Evolutionary conservation across 169 alveolate genomes (phyloP).

Genomic region (Besnoitia besnoiti): DNA sequence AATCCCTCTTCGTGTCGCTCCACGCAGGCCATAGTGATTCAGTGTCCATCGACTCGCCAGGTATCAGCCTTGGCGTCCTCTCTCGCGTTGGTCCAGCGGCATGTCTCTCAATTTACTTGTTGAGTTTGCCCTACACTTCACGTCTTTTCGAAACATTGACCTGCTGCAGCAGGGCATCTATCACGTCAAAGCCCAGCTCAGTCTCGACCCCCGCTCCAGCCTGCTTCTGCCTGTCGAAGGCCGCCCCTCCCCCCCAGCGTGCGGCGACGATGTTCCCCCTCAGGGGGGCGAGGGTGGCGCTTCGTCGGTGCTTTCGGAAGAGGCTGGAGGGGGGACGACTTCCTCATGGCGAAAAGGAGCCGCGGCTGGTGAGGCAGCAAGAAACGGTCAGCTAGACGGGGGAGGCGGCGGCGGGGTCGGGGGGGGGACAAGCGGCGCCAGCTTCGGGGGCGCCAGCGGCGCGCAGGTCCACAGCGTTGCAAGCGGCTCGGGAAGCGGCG

Average conservation of each 20-base stretch:
- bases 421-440: neutral
- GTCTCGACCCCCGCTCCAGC: slow-evolving; percentile 57
- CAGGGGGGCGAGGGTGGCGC: neutral
- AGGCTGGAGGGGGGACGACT: neutral
- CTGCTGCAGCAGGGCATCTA: slow-evolving; percentile 89
- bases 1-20: too few species aligned
- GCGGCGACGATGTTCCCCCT: neutral
- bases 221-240: neutral
- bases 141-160: slow-evolving; percentile 87
- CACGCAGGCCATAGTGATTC: too few species aligned
- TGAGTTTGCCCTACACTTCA: slow-evolving; percentile 83
- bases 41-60: neutral
- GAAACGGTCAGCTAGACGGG: too few species aligned
- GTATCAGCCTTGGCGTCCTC: neutral
- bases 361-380: neutral
- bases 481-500: neutral
- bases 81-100: slow-evolving; percentile 1
- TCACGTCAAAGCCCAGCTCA: slow-evolving; percentile 71
- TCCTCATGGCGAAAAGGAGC: neutral
- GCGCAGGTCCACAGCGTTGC: neutral
- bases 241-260: neutral
- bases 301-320: neutral
- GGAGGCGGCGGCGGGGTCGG: too few species aligned
- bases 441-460: neutral
- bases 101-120: slow-evolving; percentile 68